Evolutionary conservation across 345 rosid genomes (phyloP).

Genomic region (Lumnitzera littorea): DNA sequence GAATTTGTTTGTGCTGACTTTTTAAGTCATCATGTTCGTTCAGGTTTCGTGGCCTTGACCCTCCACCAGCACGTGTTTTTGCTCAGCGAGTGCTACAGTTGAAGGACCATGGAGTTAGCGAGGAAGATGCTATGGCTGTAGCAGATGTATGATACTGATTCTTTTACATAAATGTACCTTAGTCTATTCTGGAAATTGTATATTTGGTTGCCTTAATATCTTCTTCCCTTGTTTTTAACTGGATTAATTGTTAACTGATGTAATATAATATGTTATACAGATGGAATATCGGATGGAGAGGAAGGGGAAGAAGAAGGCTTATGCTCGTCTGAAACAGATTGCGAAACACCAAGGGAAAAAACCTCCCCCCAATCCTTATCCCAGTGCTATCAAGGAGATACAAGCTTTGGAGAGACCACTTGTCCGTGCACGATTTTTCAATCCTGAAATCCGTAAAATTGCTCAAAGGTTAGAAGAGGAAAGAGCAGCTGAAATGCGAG

Average conservation of each 20-base stretch:
- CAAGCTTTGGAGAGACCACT: slow-evolving; percentile 49
- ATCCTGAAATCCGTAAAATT: slow-evolving; percentile 41
- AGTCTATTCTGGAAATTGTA: too few species aligned
- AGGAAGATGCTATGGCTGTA: slow-evolving; percentile 63
- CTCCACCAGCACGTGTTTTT: slow-evolving; percentile 72
- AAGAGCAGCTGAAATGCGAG: slow-evolving; percentile 25
- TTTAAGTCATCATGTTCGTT: slow-evolving; percentile 11
- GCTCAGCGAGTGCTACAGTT: slow-evolving; percentile 69
- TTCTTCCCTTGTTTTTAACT: not conserved
- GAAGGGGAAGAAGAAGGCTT: slow-evolving; percentile 63
- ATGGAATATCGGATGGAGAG: slow-evolving; percentile 66
- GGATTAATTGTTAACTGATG: not conserved
- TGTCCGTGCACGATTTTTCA: slow-evolving; percentile 37
- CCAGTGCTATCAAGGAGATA: slow-evolving; percentile 53
- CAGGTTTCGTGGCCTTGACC: slow-evolving; percentile 57
- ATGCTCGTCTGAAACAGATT: slow-evolving; percentile 56
- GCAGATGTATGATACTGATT: slow-evolving; percentile 52
- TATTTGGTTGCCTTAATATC: too few species aligned
- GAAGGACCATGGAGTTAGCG: slow-evolving; percentile 67
- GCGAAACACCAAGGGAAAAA: slow-evolving; percentile 52
- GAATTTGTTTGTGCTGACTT: not conserved
- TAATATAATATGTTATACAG: slow-evolving; percentile 18
- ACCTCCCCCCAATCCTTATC: slow-evolving; percentile 79
- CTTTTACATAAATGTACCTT: not conserved
- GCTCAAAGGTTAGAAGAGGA: slow-evolving; percentile 59